phyloP scores from a whole-genome alignment of 441 rosid genomes.

The Populus hybrid region DNA sequence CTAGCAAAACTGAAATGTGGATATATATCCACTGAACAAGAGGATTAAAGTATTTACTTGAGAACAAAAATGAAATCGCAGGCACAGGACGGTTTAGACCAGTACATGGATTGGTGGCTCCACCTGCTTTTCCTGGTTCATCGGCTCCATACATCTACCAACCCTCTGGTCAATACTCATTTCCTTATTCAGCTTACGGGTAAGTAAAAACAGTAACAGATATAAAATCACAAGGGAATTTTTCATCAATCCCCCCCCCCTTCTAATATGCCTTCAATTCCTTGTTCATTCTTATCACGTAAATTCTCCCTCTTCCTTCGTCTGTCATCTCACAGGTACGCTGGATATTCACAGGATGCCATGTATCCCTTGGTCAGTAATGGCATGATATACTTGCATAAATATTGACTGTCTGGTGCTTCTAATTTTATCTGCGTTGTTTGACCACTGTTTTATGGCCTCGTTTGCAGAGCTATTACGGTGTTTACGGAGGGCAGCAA shows the following conservation, averaged over 20 bases:
- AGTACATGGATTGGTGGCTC: conserved; percentile 45
- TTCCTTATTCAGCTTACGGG: conserved; percentile 77
- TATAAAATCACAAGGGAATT: neutral
- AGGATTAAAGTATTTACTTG: neutral
- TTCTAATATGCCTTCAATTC: conserved; percentile 1
- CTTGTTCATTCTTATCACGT: conserved; percentile 14
- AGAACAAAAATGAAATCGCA: conserved; percentile 25
- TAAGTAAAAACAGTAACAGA: conserved; percentile 25
- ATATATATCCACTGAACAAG: conserved; percentile 9
- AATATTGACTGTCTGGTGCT: neutral
- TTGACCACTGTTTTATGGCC: conserved; percentile 17
- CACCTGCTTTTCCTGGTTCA: conserved; percentile 47
- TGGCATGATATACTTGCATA: neutral
- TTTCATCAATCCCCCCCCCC: neutral
- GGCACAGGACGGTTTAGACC: conserved; percentile 59
- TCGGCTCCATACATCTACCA: conserved; percentile 55
- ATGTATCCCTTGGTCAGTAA: conserved; percentile 62
- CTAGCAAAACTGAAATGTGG: conserved; percentile 11
- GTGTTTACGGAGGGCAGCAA: conserved; percentile 73
- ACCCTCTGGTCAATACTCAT: conserved; percentile 48
- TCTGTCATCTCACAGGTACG: conserved; percentile 34
- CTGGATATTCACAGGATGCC: conserved; percentile 68
- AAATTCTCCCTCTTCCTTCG: neutral
- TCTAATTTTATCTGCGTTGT: neutral
- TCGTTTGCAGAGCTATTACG: conserved; percentile 60